These are phyloP conservation scores for Xylariaceae sp. DNA, from an alignment of 2,329 filamentous ascomycete genomes.

Conservation along the genomic window DNA sequence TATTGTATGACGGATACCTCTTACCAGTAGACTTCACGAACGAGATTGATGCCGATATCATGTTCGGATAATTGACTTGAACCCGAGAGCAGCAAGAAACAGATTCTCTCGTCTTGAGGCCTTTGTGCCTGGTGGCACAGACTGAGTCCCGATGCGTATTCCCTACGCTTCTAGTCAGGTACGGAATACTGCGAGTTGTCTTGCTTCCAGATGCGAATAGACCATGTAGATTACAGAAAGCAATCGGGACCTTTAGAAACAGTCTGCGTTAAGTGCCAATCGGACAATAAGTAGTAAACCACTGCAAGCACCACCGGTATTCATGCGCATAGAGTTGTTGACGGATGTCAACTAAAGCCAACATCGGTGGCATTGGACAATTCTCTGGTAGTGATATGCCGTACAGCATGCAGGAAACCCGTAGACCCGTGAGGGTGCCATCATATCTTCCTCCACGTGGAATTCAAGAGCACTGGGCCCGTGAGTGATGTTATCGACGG, in stretches of 20 bases:
- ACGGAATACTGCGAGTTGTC: neutral
- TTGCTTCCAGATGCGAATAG: neutral
- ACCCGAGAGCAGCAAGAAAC: neutral
- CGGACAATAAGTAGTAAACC: conserved; percentile 1
- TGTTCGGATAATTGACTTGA: neutral
- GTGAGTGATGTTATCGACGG: too few relatives aligned
- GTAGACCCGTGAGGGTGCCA: neutral
- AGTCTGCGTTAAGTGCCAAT: conserved; percentile 6
- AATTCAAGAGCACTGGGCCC: neutral
- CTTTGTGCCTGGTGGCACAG: conserved; percentile 1
- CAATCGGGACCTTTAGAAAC: neutral
- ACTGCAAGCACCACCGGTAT: neutral
- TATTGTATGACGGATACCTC: too few relatives aligned
- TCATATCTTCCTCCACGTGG: conserved; percentile 10
- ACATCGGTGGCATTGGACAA: neutral
- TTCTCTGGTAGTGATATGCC: neutral
- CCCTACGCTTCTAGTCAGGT: neutral
- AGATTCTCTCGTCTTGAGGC: neutral
- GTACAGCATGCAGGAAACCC: neutral
- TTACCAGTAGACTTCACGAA: too few relatives aligned
- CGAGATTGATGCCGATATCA: too few relatives aligned
- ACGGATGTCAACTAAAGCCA: neutral
- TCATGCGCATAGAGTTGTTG: neutral
- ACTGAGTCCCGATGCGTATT: neutral
- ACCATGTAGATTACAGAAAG: neutral